These are phyloP conservation scores for Encephalitozoon cuniculi DNA, from an alignment of 371 early-diverging fungal genomes.

Conservation along the genomic window DNA sequence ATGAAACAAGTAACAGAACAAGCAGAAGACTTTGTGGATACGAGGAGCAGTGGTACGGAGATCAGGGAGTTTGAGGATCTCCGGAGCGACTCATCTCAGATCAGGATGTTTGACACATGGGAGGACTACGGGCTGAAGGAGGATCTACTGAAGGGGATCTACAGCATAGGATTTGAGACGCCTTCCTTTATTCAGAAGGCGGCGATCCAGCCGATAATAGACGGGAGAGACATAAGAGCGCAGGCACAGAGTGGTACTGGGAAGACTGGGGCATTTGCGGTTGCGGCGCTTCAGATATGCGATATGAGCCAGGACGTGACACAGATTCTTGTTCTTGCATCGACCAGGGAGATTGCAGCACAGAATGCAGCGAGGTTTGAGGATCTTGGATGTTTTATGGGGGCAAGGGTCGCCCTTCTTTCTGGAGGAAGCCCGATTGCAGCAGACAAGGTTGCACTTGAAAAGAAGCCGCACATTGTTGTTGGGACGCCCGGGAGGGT, in stretches of 20 bases:
- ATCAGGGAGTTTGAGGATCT: conserved; percentile 42
- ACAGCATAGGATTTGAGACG: conserved; percentile 88
- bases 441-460: conserved; percentile 77
- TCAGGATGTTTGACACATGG: conserved; percentile 66
- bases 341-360: conserved; percentile 94
- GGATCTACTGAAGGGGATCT: conserved; percentile 89
- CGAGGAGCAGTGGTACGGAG: neutral
- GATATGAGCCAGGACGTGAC: conserved; percentile 71
- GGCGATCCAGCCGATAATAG: conserved; percentile 84
- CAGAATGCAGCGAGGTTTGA: conserved; percentile 85
- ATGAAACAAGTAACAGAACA: neutral
- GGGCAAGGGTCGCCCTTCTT: conserved; percentile 82
- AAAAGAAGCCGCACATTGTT: conserved; percentile 73
- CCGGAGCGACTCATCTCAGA: neutral
- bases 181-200: conserved; percentile 98
- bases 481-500: conserved; percentile 98
- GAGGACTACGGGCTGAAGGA: conserved; percentile 88
- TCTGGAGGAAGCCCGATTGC: conserved; percentile 85
- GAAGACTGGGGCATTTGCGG: conserved; percentile 98
- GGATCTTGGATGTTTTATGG: conserved; percentile 80
- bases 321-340: conserved; percentile 89
- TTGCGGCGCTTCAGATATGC: conserved; percentile 82
- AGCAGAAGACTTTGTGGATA: conserved; percentile 2
- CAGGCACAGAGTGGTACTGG: conserved; percentile 77
- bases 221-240: conserved; percentile 70